Conservation (phyloP, 495 filamentous ascomycete genomes). For the Daldinia vernicosa region DNA sequence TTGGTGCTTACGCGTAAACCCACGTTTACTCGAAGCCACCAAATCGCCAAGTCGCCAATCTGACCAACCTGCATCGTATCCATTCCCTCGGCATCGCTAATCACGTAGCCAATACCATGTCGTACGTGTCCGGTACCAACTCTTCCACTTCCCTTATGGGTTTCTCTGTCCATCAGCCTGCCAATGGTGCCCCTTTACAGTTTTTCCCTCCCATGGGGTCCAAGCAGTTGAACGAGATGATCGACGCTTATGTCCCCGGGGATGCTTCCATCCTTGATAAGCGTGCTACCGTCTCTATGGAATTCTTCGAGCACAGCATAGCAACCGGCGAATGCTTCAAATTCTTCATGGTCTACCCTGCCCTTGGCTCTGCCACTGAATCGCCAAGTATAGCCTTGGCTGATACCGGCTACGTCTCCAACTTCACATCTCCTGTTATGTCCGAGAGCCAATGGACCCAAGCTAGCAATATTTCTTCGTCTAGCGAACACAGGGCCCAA, state of each 20-base stretch:
- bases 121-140: constrained; percentile 51
- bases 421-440: constrained; percentile 56
- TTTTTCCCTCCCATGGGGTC: constrained; percentile 64
- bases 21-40: constrained; percentile 1
- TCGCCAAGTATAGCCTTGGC: constrained; percentile 53
- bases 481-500: constrained; percentile 27
- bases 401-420: constrained; percentile 56
- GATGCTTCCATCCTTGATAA: constrained; percentile 60
- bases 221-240: constrained; percentile 61
- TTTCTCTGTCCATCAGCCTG: constrained; percentile 60
- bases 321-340: constrained; percentile 59
- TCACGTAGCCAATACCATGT: constrained; percentile 37
- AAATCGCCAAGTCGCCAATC: constrained; percentile 14
- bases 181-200: constrained; percentile 59
- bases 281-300: constrained; percentile 61
- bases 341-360: constrained; percentile 59
- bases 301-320: constrained; percentile 60
- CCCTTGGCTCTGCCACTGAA: constrained; percentile 47
- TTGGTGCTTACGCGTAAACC: constrained; percentile 32
- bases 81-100: constrained; percentile 1
- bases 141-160: constrained; percentile 53
- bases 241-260: constrained; percentile 61
- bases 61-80: constrained; percentile 25
- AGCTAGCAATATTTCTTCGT: constrained; percentile 40
- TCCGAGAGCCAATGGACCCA: constrained; percentile 55